Percentiles rank a stretch among this genome's conserved stretches.
Conservation (phyloP, 257 asterid genomes). For the Primulina tabacum region DNA sequence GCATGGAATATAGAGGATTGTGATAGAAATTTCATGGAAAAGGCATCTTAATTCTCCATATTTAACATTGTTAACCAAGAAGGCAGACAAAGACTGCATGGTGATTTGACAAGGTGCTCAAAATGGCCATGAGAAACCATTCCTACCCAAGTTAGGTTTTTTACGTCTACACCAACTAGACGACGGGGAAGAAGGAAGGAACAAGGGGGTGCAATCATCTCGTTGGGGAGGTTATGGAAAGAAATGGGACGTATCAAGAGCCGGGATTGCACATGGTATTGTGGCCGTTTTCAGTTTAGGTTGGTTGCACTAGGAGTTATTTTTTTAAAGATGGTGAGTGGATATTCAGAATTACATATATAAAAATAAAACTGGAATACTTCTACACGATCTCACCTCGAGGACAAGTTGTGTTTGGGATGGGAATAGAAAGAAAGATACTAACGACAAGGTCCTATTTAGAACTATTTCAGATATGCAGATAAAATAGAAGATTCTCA, state of each 20-base stretch:
- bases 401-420: too few relatives aligned
- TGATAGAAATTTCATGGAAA: background rate
- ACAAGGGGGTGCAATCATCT: background rate
- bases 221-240: background rate
- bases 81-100: constrained; percentile 7
- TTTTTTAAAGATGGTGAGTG: too few relatives aligned
- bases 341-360: too few relatives aligned
- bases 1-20: background rate
- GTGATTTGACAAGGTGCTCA: background rate
- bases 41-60: background rate
- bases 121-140: background rate
- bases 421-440: too few relatives aligned
- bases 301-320: too few relatives aligned
- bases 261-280: background rate
- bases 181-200: background rate
- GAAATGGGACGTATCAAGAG: background rate
- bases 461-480: too few relatives aligned
- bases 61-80: constrained; percentile 11
- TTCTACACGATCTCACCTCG: too few relatives aligned
- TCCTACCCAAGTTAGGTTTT: background rate
- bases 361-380: too few relatives aligned
- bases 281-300: too few relatives aligned
- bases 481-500: too few relatives aligned
- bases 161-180: background rate
- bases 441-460: too few relatives aligned